Conservation (phyloP, 164 flowering plant genomes). For the Litsea cubeba region DNA sequence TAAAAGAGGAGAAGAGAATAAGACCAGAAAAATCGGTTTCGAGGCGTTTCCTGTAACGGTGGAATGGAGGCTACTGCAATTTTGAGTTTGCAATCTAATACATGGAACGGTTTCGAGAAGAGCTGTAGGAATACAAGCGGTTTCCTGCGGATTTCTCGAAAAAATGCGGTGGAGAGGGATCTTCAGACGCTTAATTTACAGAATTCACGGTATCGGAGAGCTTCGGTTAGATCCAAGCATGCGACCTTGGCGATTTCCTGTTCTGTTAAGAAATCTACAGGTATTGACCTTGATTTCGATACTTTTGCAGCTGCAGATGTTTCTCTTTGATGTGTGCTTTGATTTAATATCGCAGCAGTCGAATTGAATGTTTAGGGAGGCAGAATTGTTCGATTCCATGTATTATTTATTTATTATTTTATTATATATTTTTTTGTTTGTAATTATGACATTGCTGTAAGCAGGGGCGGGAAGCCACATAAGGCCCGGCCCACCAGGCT, state of each 20-base stretch:
- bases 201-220: conserved; percentile 11
- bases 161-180: conserved; percentile 3
- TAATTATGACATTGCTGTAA: too few species aligned
- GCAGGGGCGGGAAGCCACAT: too few species aligned
- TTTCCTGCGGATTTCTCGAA: conserved; percentile 19
- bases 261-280: conserved; percentile 41
- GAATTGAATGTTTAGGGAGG: background rate
- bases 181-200: conserved; percentile 23
- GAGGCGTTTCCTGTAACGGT: too few species aligned
- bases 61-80: conserved; percentile 38
- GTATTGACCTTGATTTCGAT: conserved; percentile 11
- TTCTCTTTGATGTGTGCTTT: background rate
- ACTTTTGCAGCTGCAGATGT: background rate
- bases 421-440: too few species aligned
- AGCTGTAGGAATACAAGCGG: conserved; percentile 22
- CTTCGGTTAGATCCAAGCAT: background rate
- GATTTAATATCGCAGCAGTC: background rate
- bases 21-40: too few species aligned
- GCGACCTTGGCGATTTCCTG: conserved; percentile 26
- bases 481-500: too few species aligned
- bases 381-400: too few species aligned
- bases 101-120: conserved; percentile 26
- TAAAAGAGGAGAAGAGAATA: too few species aligned
- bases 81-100: conserved; percentile 23
- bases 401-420: too few species aligned